A percentile compares a stretch with the other conserved stretches of the same genome.
These are phyloP conservation scores for Cadophora luteo-olivacea DNA, from an alignment of 2,329 filamentous ascomycete species.

Conservation along the genomic window DNA sequence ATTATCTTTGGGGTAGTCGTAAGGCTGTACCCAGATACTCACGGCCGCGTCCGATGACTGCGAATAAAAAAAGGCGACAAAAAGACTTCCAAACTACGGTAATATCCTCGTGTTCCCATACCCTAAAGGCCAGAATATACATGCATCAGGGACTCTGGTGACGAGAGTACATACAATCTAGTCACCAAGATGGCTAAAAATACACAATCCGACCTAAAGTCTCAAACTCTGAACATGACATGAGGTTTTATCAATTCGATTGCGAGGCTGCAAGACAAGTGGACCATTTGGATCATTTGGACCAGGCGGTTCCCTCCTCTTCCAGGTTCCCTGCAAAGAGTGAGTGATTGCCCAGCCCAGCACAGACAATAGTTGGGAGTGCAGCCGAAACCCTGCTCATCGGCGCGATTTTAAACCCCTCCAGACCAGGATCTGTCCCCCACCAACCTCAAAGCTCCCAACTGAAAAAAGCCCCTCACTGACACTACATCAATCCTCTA, in stretches of 20 bases:
- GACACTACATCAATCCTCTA: not conserved
- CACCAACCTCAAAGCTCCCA: constrained; percentile 20
- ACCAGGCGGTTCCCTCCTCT: not conserved
- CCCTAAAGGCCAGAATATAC: not conserved
- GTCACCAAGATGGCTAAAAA: not conserved
- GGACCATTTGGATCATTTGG: not conserved
- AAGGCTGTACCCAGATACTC: not conserved
- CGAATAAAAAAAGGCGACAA: not conserved
- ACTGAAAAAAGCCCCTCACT: constrained; percentile 22
- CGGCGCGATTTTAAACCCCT: constrained; percentile 8
- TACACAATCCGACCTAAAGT: not conserved
- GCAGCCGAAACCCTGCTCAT: constrained; percentile 6
- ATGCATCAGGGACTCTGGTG: too few species aligned
- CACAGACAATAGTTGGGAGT: not conserved
- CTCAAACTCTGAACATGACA: not conserved
- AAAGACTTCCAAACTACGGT: not conserved
- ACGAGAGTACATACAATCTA: not conserved
- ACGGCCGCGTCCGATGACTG: not conserved
- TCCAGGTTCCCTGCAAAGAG: not conserved
- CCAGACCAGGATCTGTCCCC: constrained; percentile 15
- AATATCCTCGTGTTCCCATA: not conserved
- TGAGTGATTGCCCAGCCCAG: not conserved
- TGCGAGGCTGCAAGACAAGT: constrained; percentile 11
- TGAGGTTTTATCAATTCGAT: constrained; percentile 12
- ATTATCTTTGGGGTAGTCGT: not conserved